These are phyloP conservation scores for Hypholoma fasciculare DNA, from an alignment of 768 basidiomycete genomes.

Conservation along the genomic window DNA sequence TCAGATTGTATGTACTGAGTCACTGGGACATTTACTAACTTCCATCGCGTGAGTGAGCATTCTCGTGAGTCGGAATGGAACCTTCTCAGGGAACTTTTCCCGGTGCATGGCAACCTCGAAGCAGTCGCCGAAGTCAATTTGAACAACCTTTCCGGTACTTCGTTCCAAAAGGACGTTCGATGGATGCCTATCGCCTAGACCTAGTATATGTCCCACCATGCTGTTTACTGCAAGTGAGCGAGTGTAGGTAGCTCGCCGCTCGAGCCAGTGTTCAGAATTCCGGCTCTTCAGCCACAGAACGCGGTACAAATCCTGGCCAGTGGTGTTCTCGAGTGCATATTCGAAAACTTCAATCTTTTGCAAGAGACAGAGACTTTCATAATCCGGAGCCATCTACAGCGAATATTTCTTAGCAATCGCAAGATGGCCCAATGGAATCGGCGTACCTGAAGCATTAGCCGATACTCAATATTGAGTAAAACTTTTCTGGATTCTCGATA, in stretches of 20 bases:
- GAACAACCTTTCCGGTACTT: slow-evolving; percentile 91
- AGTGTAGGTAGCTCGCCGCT: slow-evolving; percentile 93
- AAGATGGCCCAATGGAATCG: background rate
- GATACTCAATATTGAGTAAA: slow-evolving; percentile 94
- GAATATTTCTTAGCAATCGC: background rate
- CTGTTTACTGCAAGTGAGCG: slow-evolving; percentile 94
- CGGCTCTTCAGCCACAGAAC: slow-evolving; percentile 95
- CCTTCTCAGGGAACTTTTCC: slow-evolving; percentile 98
- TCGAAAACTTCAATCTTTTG: slow-evolving; percentile 99
- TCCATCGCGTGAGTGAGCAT: slow-evolving; percentile 99
- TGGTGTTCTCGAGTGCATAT: slow-evolving; percentile 97
- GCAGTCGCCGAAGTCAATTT: slow-evolving; percentile 97
- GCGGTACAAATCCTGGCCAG: slow-evolving; percentile 95
- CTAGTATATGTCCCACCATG: slow-evolving; percentile 98
- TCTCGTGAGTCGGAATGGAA: slow-evolving; percentile 95
- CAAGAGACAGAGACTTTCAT: slow-evolving; percentile 89
- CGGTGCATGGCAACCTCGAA: slow-evolving; percentile 98
- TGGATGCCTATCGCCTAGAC: slow-evolving; percentile 96
- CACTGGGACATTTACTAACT: slow-evolving; percentile 41
- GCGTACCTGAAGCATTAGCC: slow-evolving; percentile 93
- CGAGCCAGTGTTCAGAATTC: slow-evolving; percentile 98
- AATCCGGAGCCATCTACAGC: slow-evolving; percentile 97
- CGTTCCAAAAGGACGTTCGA: slow-evolving; percentile 93
- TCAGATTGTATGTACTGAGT: no score
- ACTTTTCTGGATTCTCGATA: slow-evolving; percentile 97